Evolutionary conservation across 2,329 filamentous ascomycete genomes (phyloP).

Genomic region (Pseudogymnoascus sp.): DNA sequence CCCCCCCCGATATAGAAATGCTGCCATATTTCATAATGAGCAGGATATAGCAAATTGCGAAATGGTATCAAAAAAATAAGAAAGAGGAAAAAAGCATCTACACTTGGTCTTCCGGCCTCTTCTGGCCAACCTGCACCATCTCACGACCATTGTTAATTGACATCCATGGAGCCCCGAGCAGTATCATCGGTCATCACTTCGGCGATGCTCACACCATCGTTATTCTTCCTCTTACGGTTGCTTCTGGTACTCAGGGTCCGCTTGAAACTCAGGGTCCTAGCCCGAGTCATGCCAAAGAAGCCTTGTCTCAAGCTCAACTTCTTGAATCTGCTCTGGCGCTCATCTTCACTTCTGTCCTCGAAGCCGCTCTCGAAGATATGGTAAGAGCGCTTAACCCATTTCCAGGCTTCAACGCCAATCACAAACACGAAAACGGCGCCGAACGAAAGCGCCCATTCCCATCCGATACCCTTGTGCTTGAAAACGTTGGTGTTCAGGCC

Average conservation of each 20-base stretch:
- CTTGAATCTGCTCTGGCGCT: slow-evolving; percentile 3
- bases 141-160: background rate
- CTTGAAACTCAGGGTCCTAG: slow-evolving; percentile 16
- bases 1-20: background rate
- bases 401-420: slow-evolving; percentile 53
- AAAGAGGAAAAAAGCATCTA: background rate
- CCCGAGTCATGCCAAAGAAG: slow-evolving; percentile 28
- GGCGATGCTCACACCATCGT: background rate
- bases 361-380: slow-evolving; percentile 25
- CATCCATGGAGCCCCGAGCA: background rate
- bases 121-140: slow-evolving; percentile 3
- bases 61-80: slow-evolving; percentile 1
- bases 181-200: background rate
- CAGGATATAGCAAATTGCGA: background rate
- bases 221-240: background rate
- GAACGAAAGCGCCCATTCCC: slow-evolving; percentile 60
- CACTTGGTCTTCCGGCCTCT: background rate
- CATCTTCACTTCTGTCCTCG: slow-evolving; percentile 17
- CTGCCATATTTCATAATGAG: background rate
- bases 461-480: slow-evolving; percentile 53
- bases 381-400: slow-evolving; percentile 48
- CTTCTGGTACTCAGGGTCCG: background rate
- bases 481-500: slow-evolving; percentile 57
- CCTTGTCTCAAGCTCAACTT: slow-evolving; percentile 27
- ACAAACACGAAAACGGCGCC: slow-evolving; percentile 52